These are phyloP conservation scores for Blastomyces gilchristii DNA, from an alignment of 2,329 filamentous ascomycete species.

Conservation along the genomic window DNA sequence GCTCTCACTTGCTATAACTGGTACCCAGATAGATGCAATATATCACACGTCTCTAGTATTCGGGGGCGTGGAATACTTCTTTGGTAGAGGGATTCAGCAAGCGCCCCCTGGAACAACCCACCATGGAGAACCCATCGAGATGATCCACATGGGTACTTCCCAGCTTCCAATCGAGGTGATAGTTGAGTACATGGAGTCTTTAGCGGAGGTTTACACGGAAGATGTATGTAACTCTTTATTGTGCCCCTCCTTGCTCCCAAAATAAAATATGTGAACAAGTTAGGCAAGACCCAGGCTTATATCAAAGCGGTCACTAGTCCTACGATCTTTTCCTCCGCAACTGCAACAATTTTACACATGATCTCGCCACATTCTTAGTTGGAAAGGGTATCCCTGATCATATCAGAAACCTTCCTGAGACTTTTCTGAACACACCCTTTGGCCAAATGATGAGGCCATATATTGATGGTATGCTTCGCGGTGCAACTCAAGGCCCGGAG, in stretches of 20 bases:
- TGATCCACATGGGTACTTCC: slow-evolving; percentile 63
- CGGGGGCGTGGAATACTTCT: slow-evolving; percentile 77
- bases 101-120: slow-evolving; percentile 75
- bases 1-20: slow-evolving; percentile 51
- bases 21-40: slow-evolving; percentile 73
- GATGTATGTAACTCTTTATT: slow-evolving; percentile 42
- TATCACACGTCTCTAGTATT: slow-evolving; percentile 91
- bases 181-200: slow-evolving; percentile 74
- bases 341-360: slow-evolving; percentile 96
- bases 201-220: slow-evolving; percentile 71
- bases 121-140: slow-evolving; percentile 72
- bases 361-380: slow-evolving; percentile 78
- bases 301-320: slow-evolving; percentile 41
- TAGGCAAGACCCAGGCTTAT: not conserved
- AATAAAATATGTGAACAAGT: not conserved
- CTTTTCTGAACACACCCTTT: slow-evolving; percentile 75
- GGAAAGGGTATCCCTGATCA: slow-evolving; percentile 80
- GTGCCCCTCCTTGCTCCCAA: not conserved
- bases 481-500: slow-evolving; percentile 50
- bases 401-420: slow-evolving; percentile 74
- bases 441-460: slow-evolving; percentile 80
- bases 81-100: slow-evolving; percentile 75
- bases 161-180: slow-evolving; percentile 71
- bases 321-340: slow-evolving; percentile 89
- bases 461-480: slow-evolving; percentile 54